Conservation (phyloP, 2,329 filamentous ascomycete species). For the Pseudogymnoascus sp. region DNA sequence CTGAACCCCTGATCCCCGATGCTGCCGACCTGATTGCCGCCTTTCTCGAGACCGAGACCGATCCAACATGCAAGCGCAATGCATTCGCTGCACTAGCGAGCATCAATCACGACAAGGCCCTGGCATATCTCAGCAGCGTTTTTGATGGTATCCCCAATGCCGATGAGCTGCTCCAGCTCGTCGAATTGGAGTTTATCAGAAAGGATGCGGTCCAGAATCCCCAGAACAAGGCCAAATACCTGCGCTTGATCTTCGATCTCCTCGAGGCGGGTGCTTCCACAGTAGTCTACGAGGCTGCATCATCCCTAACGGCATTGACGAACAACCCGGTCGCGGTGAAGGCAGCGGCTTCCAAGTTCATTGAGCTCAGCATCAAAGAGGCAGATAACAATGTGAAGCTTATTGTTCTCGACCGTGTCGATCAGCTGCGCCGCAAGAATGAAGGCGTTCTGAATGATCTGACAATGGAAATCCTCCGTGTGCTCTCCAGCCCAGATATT, state of each 20-base stretch:
- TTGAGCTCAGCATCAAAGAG: conserved; percentile 94
- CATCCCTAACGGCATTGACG: conserved; percentile 85
- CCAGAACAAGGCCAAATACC: conserved; percentile 90
- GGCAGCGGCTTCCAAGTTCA: conserved; percentile 90
- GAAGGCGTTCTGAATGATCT: conserved; percentile 88
- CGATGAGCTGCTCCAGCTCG: conserved; percentile 86
- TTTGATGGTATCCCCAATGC: conserved; percentile 93
- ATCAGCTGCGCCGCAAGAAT: conserved; percentile 77
- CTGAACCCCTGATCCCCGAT: conserved; percentile 86
- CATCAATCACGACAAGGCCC: conserved; percentile 88
- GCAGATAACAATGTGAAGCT: conserved; percentile 99
- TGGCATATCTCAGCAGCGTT: conserved; percentile 77
- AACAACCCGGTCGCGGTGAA: conserved; percentile 97
- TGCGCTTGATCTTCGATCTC: conserved; percentile 92
- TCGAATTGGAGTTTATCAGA: conserved; percentile 93
- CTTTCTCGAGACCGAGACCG: conserved; percentile 85
- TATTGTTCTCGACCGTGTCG: conserved; percentile 90
- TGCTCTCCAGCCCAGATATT: conserved; percentile 89
- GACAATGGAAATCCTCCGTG: conserved; percentile 93
- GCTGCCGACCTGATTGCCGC: conserved; percentile 83
- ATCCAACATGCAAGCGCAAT: conserved; percentile 95
- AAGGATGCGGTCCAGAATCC: conserved; percentile 94
- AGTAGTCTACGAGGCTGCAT: conserved; percentile 95
- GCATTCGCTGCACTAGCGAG: conserved; percentile 85
- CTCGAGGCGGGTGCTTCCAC: conserved; percentile 89